These are phyloP conservation scores for Lactarius evosmus DNA, from an alignment of 768 basidiomycete species.

Conservation along the genomic window DNA sequence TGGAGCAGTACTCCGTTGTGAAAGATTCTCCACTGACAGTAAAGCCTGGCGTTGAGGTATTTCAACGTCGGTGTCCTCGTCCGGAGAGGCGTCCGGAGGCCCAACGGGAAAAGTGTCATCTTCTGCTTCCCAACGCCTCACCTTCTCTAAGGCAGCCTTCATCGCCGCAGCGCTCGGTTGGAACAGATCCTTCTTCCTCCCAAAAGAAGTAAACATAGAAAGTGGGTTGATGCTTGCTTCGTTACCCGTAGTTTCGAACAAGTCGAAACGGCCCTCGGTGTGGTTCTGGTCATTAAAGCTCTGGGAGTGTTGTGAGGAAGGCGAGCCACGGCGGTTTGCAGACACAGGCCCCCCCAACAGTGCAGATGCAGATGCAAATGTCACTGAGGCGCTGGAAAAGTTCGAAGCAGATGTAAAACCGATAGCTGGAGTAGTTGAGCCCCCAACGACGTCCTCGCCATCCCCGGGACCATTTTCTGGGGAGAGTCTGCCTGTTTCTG, in stretches of 20 bases:
- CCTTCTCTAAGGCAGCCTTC: slow-evolving; percentile 11
- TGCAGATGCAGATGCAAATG: slow-evolving; percentile 17
- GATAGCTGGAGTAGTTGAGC: neutral
- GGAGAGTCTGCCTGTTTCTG: neutral
- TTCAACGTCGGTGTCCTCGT: neutral
- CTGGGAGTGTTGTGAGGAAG: neutral
- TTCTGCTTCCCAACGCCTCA: slow-evolving; percentile 22
- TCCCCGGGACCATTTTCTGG: neutral
- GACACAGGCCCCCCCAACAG: neutral
- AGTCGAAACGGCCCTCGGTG: neutral
- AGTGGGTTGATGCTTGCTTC: neutral
- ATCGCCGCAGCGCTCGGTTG: slow-evolving; percentile 19
- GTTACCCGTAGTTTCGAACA: neutral
- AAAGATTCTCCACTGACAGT: slow-evolving; percentile 4
- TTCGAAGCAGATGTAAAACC: slow-evolving; percentile 18
- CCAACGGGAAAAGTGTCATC: neutral
- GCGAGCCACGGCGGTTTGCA: neutral
- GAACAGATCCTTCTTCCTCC: slow-evolving; percentile 17
- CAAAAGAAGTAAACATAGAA: slow-evolving; percentile 18
- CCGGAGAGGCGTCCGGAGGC: neutral
- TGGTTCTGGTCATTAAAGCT: neutral
- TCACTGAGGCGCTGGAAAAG: neutral
- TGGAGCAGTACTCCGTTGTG: neutral
- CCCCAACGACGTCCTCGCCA: neutral
- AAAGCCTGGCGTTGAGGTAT: slow-evolving; percentile 7